phyloP scores from a whole-genome alignment of 306 rosid species.

The Acacia confusa region DNA sequence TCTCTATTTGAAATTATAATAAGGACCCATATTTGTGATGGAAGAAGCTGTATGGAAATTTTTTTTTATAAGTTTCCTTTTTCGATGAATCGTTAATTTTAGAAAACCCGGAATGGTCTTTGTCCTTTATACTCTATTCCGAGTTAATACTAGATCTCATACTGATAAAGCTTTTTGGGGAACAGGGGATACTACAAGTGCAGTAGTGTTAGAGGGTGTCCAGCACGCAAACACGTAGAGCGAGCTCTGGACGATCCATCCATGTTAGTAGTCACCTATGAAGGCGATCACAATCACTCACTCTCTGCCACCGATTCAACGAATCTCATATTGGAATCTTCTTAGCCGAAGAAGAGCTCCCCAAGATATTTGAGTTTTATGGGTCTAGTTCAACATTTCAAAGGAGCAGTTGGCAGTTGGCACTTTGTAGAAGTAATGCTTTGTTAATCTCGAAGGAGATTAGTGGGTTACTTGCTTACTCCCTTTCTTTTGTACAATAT shows the following conservation, averaged over 20 bases:
- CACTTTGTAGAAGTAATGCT: constrained; percentile 31
- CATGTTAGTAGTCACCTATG: constrained; percentile 86
- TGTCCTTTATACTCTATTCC: background rate
- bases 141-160: background rate
- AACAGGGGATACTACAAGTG: constrained; percentile 96
- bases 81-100: constrained; percentile 1
- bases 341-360: constrained; percentile 32
- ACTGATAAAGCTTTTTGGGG: background rate
- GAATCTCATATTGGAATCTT: constrained; percentile 83
- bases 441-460: constrained; percentile 49
- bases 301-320: constrained; percentile 67
- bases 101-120: background rate
- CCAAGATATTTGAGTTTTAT: background rate
- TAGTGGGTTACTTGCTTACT: constrained; percentile 44
- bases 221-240: constrained; percentile 94
- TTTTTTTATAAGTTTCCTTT: background rate
- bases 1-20: background rate
- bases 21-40: constrained; percentile 1
- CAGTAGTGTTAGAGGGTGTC: constrained; percentile 95
- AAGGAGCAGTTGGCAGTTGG: constrained; percentile 27
- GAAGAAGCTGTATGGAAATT: background rate
- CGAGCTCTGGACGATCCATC: constrained; percentile 89
- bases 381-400: constrained; percentile 3
- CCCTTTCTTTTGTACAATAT: constrained; percentile 47
- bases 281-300: constrained; percentile 88